These are phyloP conservation scores for Tetrapisispora nanseiensis DNA, from an alignment of 805 yeast species.

Conservation along the genomic window DNA sequence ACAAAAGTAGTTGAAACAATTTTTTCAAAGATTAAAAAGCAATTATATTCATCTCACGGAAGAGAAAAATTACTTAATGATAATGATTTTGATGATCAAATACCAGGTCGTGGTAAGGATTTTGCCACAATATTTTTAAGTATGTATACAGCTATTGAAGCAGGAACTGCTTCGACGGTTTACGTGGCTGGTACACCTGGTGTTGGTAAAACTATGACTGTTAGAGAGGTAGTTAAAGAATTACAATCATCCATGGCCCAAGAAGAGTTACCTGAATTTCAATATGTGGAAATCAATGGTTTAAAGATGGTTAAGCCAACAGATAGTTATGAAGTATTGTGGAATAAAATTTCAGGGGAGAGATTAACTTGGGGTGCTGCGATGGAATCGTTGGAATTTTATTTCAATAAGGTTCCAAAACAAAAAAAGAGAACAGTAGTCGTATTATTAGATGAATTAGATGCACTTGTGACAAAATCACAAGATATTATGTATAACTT, in stretches of 20 bases:
- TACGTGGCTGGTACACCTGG: constrained; percentile 98
- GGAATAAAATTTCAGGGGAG: constrained; percentile 62
- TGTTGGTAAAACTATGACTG: constrained; percentile 92
- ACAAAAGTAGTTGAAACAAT: constrained; percentile 29
- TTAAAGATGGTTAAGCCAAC: constrained; percentile 72
- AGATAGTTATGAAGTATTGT: constrained; percentile 70
- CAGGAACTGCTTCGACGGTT: constrained; percentile 69
- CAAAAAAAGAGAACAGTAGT: constrained; percentile 40
- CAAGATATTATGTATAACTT: constrained; percentile 90
- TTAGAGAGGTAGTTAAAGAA: constrained; percentile 73
- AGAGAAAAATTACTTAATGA: constrained; percentile 32
- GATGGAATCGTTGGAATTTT: constrained; percentile 56
- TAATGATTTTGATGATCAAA: constrained; percentile 33
- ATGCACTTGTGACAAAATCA: constrained; percentile 70
- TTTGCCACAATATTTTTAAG: constrained; percentile 59
- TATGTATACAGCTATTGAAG: constrained; percentile 60
- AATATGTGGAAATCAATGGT: constrained; percentile 83
- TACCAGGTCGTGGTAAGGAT: constrained; percentile 85
- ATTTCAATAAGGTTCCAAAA: constrained; percentile 39
- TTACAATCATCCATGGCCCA: constrained; percentile 37
- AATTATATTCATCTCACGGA: constrained; percentile 35
- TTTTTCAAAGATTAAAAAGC: constrained; percentile 28
- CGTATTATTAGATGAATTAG: constrained; percentile 84
- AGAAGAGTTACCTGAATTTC: constrained; percentile 41
- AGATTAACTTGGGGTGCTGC: constrained; percentile 56